Percentiles rank a stretch among this genome's conserved stretches.
phyloP scores from a whole-genome alignment of 1,284 basidiomycete species.

The Calocybe gambosa region DNA sequence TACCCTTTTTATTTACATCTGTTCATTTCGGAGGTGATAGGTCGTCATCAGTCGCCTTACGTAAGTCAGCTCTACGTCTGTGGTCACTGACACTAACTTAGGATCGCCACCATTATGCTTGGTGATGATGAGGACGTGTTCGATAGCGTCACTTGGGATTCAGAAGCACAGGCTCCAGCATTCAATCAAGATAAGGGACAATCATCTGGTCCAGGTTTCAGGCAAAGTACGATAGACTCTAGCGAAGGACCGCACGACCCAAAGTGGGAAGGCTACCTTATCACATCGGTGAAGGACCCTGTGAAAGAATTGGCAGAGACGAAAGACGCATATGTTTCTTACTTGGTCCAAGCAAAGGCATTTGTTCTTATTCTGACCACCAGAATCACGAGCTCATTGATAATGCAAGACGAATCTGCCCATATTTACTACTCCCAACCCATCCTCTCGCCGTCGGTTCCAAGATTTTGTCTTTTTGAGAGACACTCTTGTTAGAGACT shows the following conservation, averaged over 20 bases:
- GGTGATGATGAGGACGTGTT: conserved; percentile 82
- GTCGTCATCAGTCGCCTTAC: conserved; percentile 9
- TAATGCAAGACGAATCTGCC: conserved; percentile 65
- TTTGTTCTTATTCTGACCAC: conserved; percentile 16
- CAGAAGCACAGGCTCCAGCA: conserved; percentile 49
- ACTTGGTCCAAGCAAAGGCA: conserved; percentile 88
- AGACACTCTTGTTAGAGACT: conserved; percentile 85
- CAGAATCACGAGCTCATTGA: conserved; percentile 5
- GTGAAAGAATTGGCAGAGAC: conserved; percentile 94
- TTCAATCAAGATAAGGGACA: conserved; percentile 38
- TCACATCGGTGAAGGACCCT: conserved; percentile 84
- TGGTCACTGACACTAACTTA: neutral
- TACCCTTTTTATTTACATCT: conserved; percentile 20
- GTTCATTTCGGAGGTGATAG: no score
- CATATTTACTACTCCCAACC: conserved; percentile 71
- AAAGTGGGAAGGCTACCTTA: conserved; percentile 87
- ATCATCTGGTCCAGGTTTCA: conserved; percentile 64
- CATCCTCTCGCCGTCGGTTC: conserved; percentile 82
- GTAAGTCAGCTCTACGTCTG: conserved; percentile 10
- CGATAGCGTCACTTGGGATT: conserved; percentile 83
- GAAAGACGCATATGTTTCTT: conserved; percentile 95
- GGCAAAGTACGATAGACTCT: conserved; percentile 63
- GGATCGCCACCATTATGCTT: conserved; percentile 43
- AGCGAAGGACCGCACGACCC: conserved; percentile 68
- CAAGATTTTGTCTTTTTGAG: conserved; percentile 96